Percentiles rank a stretch among this genome's conserved stretches.
phyloP scores from a whole-genome alignment of 768 basidiomycete genomes.

The Tricholoma matsutake region DNA sequence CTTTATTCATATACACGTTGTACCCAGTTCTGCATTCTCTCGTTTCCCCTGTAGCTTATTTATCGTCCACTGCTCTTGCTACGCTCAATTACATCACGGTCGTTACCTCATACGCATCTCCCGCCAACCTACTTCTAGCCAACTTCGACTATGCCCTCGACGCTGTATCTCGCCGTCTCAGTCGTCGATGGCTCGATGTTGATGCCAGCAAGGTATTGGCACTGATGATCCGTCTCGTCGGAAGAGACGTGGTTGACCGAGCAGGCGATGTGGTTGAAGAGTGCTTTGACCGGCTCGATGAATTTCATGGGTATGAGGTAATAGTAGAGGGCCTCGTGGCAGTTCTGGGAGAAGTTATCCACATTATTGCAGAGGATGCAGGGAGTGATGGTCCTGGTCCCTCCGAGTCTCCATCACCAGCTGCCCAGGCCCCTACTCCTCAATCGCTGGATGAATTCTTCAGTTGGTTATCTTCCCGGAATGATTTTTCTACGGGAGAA shows the following conservation, averaged over 20 bases:
- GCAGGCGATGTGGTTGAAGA: constrained; percentile 96
- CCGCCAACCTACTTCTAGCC: constrained; percentile 83
- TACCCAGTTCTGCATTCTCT: constrained; percentile 88
- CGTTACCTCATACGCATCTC: constrained; percentile 84
- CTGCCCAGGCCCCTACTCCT: constrained; percentile 1
- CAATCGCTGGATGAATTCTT: constrained; percentile 50
- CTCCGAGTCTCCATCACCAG: constrained; percentile 9
- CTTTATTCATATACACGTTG: constrained; percentile 71
- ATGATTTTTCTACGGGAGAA: constrained; percentile 30
- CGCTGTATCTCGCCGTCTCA: constrained; percentile 80
- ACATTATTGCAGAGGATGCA: constrained; percentile 63
- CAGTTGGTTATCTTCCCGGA: constrained; percentile 59
- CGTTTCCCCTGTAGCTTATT: constrained; percentile 63
- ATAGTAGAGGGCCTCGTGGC: constrained; percentile 86
- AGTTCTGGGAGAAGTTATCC: constrained; percentile 82
- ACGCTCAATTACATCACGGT: constrained; percentile 68
- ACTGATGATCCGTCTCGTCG: constrained; percentile 83
- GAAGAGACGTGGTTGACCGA: constrained; percentile 79
- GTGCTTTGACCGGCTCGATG: constrained; percentile 94
- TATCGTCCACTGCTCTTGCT: constrained; percentile 74
- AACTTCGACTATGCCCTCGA: constrained; percentile 98
- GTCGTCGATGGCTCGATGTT: constrained; percentile 77
- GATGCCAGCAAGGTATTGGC: constrained; percentile 88
- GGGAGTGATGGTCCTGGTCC: constrained; percentile 20
- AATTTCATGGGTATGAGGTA: constrained; percentile 89